Percentiles rank a stretch among this genome's conserved stretches.
Conservation (phyloP, 179 eudicot species). For the Pouteria campechiana region DNA sequence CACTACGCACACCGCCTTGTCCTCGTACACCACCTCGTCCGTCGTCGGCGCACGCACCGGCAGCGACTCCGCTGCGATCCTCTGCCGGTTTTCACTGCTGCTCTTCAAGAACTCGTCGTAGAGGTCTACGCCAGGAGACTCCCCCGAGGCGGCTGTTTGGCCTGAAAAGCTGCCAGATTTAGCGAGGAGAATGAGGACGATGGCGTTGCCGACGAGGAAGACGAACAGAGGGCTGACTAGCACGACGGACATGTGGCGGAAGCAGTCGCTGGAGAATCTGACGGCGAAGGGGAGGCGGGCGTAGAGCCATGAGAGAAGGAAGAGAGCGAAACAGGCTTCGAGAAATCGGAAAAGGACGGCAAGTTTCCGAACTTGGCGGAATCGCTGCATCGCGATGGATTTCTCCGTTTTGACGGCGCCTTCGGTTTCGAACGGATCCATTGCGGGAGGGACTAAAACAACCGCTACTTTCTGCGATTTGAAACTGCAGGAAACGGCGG, state of each 20-base stretch:
- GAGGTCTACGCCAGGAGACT: slow-evolving; percentile 16
- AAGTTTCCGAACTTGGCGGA: slow-evolving; percentile 19
- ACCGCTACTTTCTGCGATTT: no score
- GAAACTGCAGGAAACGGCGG: no score
- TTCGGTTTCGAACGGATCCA: slow-evolving; percentile 18
- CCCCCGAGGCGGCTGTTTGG: slow-evolving; percentile 1
- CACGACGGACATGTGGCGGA: slow-evolving; percentile 17
- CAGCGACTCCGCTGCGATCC: not conserved
- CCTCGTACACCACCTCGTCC: slow-evolving; percentile 30
- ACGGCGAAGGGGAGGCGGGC: slow-evolving; percentile 47
- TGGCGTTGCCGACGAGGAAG: slow-evolving; percentile 53
- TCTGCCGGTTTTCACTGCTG: not conserved
- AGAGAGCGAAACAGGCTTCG: slow-evolving; percentile 22
- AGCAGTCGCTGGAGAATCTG: slow-evolving; percentile 42
- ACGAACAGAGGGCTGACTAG: slow-evolving; percentile 45
- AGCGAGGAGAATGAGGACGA: slow-evolving; percentile 43
- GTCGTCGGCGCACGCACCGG: slow-evolving; percentile 4
- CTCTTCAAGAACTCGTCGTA: slow-evolving; percentile 14
- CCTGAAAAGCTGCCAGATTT: slow-evolving; percentile 37
- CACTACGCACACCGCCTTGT: slow-evolving; percentile 42
- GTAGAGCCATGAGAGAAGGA: slow-evolving; percentile 40
- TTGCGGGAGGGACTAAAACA: no score
- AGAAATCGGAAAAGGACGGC: slow-evolving; percentile 39
- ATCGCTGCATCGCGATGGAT: slow-evolving; percentile 11
- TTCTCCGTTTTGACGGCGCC: slow-evolving; percentile 17